phyloP scores from a whole-genome alignment of 345 rosid species.

The Acer negundo region DNA sequence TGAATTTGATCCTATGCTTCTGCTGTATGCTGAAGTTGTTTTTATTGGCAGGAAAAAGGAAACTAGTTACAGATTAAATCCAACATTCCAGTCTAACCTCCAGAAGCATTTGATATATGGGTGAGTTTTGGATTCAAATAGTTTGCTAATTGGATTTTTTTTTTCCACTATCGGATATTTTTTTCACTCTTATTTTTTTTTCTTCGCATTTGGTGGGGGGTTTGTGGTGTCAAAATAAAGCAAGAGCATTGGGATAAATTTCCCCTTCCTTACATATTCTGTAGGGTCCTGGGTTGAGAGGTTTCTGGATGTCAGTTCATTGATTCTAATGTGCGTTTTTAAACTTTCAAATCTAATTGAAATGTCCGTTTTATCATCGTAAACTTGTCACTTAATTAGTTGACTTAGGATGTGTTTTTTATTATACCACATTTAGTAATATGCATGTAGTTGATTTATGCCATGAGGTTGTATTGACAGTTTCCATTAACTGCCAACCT shows the following conservation, averaged over 20 bases:
- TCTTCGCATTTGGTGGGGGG: not conserved
- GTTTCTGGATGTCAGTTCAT: not conserved
- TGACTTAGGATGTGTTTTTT: not conserved
- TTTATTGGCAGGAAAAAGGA: conserved; percentile 62
- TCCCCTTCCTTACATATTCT: not conserved
- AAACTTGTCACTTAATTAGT: conserved; percentile 11
- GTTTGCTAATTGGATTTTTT: not conserved
- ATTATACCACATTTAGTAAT: not conserved
- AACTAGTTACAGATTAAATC: conserved; percentile 64
- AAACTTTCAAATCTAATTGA: conserved; percentile 3
- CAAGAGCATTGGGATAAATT: not conserved
- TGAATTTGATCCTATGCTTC: not conserved
- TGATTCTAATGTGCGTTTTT: not conserved
- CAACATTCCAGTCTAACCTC: conserved; percentile 76
- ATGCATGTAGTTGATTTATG: not conserved
- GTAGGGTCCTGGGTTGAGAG: not conserved
- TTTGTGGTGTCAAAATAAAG: not conserved
- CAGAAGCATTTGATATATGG: conserved; percentile 72
- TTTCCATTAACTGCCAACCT: not conserved
- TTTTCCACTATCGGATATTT: not conserved
- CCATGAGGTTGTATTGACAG: conserved; percentile 17
- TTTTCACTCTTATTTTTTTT: conserved; percentile 6
- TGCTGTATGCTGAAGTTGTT: not conserved
- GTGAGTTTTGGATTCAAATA: conserved; percentile 35
- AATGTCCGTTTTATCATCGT: not conserved